phyloP scores from a whole-genome alignment of 345 rosid species.

The Nephelium lappaceum region DNA sequence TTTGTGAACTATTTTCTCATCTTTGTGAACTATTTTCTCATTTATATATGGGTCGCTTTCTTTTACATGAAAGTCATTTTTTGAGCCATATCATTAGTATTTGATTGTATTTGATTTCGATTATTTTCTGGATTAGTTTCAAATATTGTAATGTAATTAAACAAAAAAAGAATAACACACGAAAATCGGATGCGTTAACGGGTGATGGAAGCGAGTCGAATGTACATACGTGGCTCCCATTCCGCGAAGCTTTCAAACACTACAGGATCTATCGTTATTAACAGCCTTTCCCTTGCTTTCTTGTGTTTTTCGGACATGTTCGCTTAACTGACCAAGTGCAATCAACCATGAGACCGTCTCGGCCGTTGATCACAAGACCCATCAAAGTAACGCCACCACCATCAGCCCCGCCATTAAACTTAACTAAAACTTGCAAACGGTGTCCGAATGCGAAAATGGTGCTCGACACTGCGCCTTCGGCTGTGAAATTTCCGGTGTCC shows the following conservation, averaged over 20 bases:
- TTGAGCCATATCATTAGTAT: no score
- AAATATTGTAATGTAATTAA: no score
- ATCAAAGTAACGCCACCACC: constrained; percentile 8
- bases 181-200: neutral
- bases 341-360: constrained; percentile 22
- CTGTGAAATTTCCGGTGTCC: constrained; percentile 20
- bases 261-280: neutral
- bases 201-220: neutral
- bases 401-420: neutral
- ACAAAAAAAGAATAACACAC: no score
- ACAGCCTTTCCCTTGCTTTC: neutral
- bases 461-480: neutral
- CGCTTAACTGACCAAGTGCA: neutral
- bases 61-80: no score
- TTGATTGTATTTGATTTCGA: no score
- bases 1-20: no score
- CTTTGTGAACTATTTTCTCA: no score
- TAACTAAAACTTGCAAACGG: neutral
- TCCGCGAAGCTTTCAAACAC: neutral
- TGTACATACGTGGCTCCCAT: neutral
- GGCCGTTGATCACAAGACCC: constrained; percentile 15
- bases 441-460: constrained; percentile 12
- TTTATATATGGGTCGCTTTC: no score
- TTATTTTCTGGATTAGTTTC: no score
- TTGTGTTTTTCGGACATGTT: neutral